Evolutionary conservation across 1,139 yeast genomes (phyloP).

Genomic region (Candida frijolesensis): DNA sequence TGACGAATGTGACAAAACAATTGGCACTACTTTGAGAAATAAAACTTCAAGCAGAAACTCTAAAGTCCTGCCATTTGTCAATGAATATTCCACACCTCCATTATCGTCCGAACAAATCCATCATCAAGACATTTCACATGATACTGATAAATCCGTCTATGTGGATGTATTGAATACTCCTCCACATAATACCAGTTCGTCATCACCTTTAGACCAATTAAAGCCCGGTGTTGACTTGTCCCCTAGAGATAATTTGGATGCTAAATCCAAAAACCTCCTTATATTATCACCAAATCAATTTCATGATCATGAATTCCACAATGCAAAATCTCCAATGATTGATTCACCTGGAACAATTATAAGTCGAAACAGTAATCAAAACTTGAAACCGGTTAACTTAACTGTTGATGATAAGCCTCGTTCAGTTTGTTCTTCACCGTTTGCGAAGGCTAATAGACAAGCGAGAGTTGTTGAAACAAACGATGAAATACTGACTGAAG

Average conservation of each 20-base stretch:
- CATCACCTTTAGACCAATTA: slow-evolving; percentile 18
- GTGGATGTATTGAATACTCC: slow-evolving; percentile 24
- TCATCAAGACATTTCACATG: slow-evolving; percentile 9
- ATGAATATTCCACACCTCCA: slow-evolving; percentile 13
- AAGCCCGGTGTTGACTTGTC: slow-evolving; percentile 28
- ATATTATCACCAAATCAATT: slow-evolving; percentile 46
- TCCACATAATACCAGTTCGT: slow-evolving; percentile 4
- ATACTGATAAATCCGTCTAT: slow-evolving; percentile 18
- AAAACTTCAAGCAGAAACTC: slow-evolving; percentile 9
- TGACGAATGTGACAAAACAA: slow-evolving; percentile 15
- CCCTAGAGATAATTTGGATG: slow-evolving; percentile 14
- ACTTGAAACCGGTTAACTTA: slow-evolving; percentile 8
- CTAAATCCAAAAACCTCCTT: slow-evolving; percentile 30
- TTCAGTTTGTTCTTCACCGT: slow-evolving; percentile 41
- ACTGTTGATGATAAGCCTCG: slow-evolving; percentile 23
- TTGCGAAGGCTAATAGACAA: slow-evolving; percentile 48
- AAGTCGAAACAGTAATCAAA: slow-evolving; percentile 7
- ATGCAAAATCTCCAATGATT: slow-evolving; percentile 18
- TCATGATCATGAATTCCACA: slow-evolving; percentile 38
- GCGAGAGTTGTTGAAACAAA: slow-evolving; percentile 49
- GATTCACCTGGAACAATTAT: slow-evolving; percentile 12
- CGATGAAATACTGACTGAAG: slow-evolving; percentile 27
- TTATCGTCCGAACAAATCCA: slow-evolving; percentile 3
- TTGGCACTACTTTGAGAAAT: slow-evolving; percentile 15
- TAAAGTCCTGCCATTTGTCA: slow-evolving; percentile 7